Conservation (phyloP, 2,329 filamentous ascomycete genomes). For the Drechmeria coniospora region DNA sequence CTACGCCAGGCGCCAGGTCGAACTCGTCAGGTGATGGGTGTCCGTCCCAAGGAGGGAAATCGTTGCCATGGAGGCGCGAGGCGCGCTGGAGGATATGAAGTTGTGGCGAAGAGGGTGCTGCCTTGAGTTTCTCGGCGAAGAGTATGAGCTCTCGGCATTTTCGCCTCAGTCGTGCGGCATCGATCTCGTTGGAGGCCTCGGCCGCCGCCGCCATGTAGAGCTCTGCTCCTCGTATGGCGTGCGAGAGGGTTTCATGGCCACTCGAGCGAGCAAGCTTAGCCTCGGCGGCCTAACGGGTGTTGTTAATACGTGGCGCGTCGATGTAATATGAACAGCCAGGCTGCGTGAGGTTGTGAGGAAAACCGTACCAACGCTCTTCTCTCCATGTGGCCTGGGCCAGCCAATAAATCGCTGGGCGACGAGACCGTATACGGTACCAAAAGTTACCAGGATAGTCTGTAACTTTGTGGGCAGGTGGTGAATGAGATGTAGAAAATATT, state of each 20-base stretch:
- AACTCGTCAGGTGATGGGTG: slow-evolving; percentile 50
- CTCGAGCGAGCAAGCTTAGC: slow-evolving; percentile 18
- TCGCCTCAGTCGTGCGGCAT: slow-evolving; percentile 50
- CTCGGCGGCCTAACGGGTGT: slow-evolving; percentile 19
- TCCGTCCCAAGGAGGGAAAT: slow-evolving; percentile 73
- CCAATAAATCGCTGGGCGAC: too few species aligned
- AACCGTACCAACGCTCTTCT: too few species aligned
- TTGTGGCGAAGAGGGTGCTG: neutral
- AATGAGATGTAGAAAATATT: too few species aligned
- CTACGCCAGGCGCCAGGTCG: slow-evolving; percentile 27
- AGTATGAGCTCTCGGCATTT: slow-evolving; percentile 57
- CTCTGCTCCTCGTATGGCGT: slow-evolving; percentile 65
- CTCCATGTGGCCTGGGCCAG: too few species aligned
- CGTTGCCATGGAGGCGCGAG: slow-evolving; percentile 66
- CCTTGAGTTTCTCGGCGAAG: slow-evolving; percentile 63
- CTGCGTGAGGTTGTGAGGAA: too few species aligned
- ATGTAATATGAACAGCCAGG: too few species aligned
- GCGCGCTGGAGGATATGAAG: slow-evolving; percentile 50
- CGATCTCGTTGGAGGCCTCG: slow-evolving; percentile 40
- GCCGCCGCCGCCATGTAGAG: slow-evolving; percentile 64
- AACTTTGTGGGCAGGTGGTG: too few species aligned
- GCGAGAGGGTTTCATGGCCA: slow-evolving; percentile 47
- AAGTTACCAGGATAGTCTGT: too few species aligned
- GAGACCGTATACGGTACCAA: too few species aligned
- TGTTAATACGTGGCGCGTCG: slow-evolving; percentile 2